Base-by-base conservation (phyloP, 331 rosid species). In the Phaseolus coccineus region DNA sequence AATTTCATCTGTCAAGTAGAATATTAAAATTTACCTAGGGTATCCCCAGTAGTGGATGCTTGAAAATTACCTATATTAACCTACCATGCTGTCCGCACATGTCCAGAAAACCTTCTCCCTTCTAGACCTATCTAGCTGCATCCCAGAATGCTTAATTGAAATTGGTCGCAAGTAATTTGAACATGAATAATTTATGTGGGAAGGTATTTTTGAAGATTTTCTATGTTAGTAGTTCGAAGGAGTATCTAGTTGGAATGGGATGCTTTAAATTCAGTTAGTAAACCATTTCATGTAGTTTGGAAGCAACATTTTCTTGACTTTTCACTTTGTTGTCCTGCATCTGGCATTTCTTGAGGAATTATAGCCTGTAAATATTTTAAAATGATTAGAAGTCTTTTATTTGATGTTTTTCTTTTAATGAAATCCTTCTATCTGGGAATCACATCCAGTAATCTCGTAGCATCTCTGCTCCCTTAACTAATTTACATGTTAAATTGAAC, bases 401-500 rank as follows among this genome's bases (percentile, higher is more conserved):
- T 28, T 61, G 44, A 30, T 30, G 22, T 31, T 61, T 25, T 14
- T 31, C 3, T 61, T 61, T 61, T 31, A 61, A 61, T 61, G 42
- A 61, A 30, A 31, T 61, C 44, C 68, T 61, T 13, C 9, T 14
- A 42, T 42, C 5, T 5, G 68, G 68, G n/a, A 61, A 14, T 61
- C 42, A 14, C 42, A 61, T 61, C 62, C 62, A 24, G 15, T 22
- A 56, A 56, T 24, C 33, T 31, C 33, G 12, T 61, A 30, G 42
- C 22, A 14, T 61, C 68, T 27, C 42, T 73, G 50, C 57, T 57
- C 25, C 44, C 28, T 19, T 27, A 51, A 16, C 64, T 76, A 6
- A 33, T 50, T 64, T 51, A 62, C 42, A 62, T 31, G 28, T 22
- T 47, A 64, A 50, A 35, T 72, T 66, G 80, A 70, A 52, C 79